Base-by-base conservation (phyloP, 768 basidiomycete genomes). In the Trametes maxima region DNA sequence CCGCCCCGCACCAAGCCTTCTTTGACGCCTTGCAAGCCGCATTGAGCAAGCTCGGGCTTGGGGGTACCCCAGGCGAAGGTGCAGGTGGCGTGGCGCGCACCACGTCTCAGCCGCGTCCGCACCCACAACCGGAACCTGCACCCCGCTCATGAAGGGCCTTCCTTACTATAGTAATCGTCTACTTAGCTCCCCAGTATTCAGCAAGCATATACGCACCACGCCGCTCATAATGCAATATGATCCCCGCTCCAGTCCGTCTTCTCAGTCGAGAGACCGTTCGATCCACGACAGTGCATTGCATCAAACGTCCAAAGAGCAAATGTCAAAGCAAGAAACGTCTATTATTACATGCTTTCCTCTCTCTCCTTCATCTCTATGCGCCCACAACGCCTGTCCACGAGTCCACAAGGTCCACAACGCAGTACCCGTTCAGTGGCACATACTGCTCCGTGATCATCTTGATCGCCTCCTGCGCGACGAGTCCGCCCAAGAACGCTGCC, bases 381-480 rank as follows among this genome's bases (percentile, higher is more conserved):
- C 74, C 73, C 28, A 88, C 74, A 25, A 77, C 66, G 13, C 88
- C 89, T 5, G 90, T 91, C 86, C 85, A 88, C 19, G 85, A 86
- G 53, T 89, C 89, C 28, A 93, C 80, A 63, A 97, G 81, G 75
- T 98, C 95, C 49, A 96, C 78, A 22, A 93, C 80, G 67, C 90
- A 92, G 65, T 88, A 89, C 14, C 93, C 92, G 62, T 89, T 85
- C 64, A 96, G 82, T 8, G 97, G 95, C 14, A 95, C 82, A 71
- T 99, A 99, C 74, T 99, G 97, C 68, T 86, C 87, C 59, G 96
- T 99, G 68, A 96, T 89, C 76, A 98, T 82, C 82, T 99, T 98
- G 81, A 98, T 98, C 6, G 88, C 87, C 72, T 99, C 97, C 68
- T 99, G 97, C 24, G 95, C 94, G 19, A 98, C 89, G 37, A 98